Base-by-base conservation (phyloP, 2,329 filamentous ascomycete genomes). In the Penicillium sp. region DNA sequence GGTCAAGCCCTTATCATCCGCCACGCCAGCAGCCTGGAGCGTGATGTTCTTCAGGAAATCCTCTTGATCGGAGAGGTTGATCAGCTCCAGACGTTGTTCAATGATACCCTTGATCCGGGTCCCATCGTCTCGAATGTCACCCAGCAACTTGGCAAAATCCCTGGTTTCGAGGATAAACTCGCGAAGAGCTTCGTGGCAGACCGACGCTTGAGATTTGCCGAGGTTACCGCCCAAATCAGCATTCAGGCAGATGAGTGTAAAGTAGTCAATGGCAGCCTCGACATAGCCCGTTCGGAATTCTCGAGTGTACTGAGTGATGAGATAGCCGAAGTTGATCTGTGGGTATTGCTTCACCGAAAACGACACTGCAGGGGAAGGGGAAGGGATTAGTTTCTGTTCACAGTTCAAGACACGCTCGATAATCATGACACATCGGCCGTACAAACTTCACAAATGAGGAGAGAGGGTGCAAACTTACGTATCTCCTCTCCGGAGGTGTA, bases 141-240 rank as follows among this genome's bases (percentile, higher is more conserved):
- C 93, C 42, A 98, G 83, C 11, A 98, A 76, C 62, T 89, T 87
- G 62, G 90, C 91, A 69, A 97, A 98, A 65, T 98, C 93, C 56
- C 91, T 83, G 18, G 90, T 95, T 72, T 98, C 93, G n/a, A 98
- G 78, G 26, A 96, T 90, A 47, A 97, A 83, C 69, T 97, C 93
- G 33, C 90, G 87, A 48, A 98, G 76, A 5, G 90, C 91, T 68
- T 95, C 89, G 68, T 96, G 89, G 69, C 91, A 97, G 34, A 96
- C 80, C 41, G 80, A 82, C 45, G 84, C 81, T 65, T 95, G 91
- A 38, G 85, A 84, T 51, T 81, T 82, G 48, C 89, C 90, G 5
- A 84, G 76, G 48, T 87, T 80, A 18, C 85, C 86, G 26, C 78
- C 80, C 38, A 94, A 76, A 66, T 96, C 91, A 43, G 84, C 81